Evolutionary conservation across 345 rosid species (phyloP), one percentile per base, ranked within the genome.

Genomic region (Eucalyptus camaldulensis): DNA sequence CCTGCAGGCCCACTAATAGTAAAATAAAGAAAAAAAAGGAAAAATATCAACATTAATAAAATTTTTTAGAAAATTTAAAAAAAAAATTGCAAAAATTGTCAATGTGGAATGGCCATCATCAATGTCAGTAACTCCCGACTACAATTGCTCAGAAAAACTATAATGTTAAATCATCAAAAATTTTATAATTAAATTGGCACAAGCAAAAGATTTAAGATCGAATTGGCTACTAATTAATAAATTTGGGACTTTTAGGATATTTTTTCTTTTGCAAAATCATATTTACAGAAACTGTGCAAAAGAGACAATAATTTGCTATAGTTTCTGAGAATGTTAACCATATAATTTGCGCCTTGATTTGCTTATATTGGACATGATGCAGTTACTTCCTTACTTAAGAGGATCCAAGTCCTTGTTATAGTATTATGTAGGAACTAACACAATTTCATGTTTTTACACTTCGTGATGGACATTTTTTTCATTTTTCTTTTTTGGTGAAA

Each of bases 1-100:
- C 5, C 2, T 2, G 0, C 1, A n/a, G 0, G 40, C 17, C 40
- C 40, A 0, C 19, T 65, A 14, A 65, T 2, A 29, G 10, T 13
- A 29, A 65, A 65, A 29, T 6, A 43, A 58, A 0, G 6, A 4
- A 4, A 54, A 19, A 54, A 54, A 1, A 4, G 2, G 1, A 56
- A 56, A 56, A 56, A 10, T 7, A n/a, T 65, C 16, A 65, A 65
- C 15, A n/a, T 13, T 4, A 7, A 14, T 14, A 65, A 8, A 65
- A 65, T n/a, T 4, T 1, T 65, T 65, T 31, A 15, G 5, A 65
- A n/a, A 65, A 65, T 43, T 43, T n/a, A 6, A 62, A 29, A 27
- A 62, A 29, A 27, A 10, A 50, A 17, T 24, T 60, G 17, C 33
- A 62, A n/a, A 62, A 62, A 29, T 29, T 29, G 17, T 29, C 72